Conservation (phyloP, 2,329 filamentous ascomycete species). For the Trichoderma endophyticum region DNA sequence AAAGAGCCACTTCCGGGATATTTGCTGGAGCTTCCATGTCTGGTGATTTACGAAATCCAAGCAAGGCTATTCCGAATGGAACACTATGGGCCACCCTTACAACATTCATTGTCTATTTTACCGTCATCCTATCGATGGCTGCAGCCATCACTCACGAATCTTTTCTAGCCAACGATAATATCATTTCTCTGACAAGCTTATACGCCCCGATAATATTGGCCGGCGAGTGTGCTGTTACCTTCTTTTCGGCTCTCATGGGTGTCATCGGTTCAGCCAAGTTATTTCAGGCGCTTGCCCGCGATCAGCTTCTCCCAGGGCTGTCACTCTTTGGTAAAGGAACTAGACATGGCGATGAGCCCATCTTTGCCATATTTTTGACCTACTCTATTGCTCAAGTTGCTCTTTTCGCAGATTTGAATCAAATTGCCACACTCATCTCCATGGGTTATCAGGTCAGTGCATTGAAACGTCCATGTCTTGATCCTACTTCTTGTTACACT, state of each 20-base stretch:
- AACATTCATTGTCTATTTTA: slow-evolving; percentile 71
- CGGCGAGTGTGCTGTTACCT: slow-evolving; percentile 76
- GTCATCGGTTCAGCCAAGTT: slow-evolving; percentile 82
- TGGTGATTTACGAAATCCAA: slow-evolving; percentile 77
- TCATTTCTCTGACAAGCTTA: slow-evolving; percentile 78
- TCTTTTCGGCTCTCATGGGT: slow-evolving; percentile 86
- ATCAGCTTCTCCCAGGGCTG: slow-evolving; percentile 74
- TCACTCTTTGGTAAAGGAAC: slow-evolving; percentile 72
- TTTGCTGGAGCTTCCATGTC: slow-evolving; percentile 84
- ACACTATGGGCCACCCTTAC: slow-evolving; percentile 73
- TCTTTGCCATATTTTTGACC: slow-evolving; percentile 72
- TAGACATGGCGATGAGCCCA: slow-evolving; percentile 68
- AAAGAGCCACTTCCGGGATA: slow-evolving; percentile 51
- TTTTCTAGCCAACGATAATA: slow-evolving; percentile 70
- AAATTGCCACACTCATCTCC: slow-evolving; percentile 84
- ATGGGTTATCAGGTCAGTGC: slow-evolving; percentile 73
- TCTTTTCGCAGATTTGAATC: slow-evolving; percentile 79
- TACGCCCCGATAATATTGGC: slow-evolving; percentile 70
- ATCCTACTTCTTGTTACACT: not conserved
- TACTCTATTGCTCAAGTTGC: slow-evolving; percentile 74
- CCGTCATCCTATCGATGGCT: slow-evolving; percentile 77
- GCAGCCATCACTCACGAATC: slow-evolving; percentile 71
- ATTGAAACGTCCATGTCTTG: not conserved
- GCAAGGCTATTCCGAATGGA: slow-evolving; percentile 80
- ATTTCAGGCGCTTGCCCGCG: slow-evolving; percentile 76